phyloP scores from a whole-genome alignment of 345 rosid species.

The Salix koriyanagi region DNA sequence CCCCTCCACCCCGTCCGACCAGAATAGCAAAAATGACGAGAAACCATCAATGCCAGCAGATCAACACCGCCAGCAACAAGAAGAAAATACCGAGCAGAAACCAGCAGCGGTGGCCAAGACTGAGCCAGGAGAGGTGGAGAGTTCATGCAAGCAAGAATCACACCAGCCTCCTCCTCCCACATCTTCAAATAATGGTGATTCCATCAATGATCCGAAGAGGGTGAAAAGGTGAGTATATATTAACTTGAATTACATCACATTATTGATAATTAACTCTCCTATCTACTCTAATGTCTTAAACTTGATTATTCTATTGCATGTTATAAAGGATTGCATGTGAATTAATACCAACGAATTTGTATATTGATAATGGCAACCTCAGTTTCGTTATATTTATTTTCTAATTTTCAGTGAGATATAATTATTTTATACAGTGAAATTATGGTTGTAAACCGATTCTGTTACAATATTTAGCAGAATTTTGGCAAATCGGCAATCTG shows the following conservation, averaged over 20 bases:
- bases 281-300: neutral
- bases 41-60: constrained; percentile 27
- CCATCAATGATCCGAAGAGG: constrained; percentile 71
- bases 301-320: neutral
- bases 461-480: constrained; percentile 35
- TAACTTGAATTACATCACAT: too few relatives aligned
- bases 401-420: too few relatives aligned
- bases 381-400: neutral
- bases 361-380: too few relatives aligned
- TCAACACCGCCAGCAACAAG: constrained; percentile 15
- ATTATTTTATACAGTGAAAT: neutral
- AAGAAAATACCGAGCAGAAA: neutral
- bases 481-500: constrained; percentile 68
- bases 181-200: constrained; percentile 36
- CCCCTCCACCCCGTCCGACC: constrained; percentile 70
- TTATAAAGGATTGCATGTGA: neutral
- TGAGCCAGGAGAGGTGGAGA: constrained; percentile 45
- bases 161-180: constrained; percentile 15
- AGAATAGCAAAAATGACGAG: constrained; percentile 58
- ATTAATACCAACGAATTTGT: neutral
- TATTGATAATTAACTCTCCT: neutral
- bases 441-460: neutral
- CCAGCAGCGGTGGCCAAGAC: constrained; percentile 27
- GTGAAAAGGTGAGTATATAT: constrained; percentile 59
- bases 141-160: constrained; percentile 45